Evolutionary conservation across 257 asterid genomes (phyloP), one percentile per base, ranked within the genome.

Genomic region (Nemophila menziesii): DNA sequence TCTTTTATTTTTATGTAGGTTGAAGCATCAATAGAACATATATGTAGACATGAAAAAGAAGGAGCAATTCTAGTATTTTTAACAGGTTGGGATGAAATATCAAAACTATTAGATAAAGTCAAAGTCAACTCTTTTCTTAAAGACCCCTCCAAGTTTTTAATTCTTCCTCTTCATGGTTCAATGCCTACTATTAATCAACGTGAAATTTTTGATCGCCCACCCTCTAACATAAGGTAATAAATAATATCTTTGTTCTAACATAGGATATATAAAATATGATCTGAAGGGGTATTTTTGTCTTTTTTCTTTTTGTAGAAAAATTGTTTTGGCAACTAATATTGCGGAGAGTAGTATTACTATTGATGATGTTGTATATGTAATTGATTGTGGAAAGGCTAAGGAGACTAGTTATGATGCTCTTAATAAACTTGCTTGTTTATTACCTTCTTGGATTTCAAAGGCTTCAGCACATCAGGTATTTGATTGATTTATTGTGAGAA

Each of bases 331-430:
- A 16, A 89, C 98, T 54, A 89, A 89, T 52, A 84, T 89, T 54
- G 98, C 98, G 5, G 98, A 89, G 80, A 89, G 95, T 49, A 89
- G 98, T 61, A 89, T 89, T 52, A 89, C 98, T 48, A 84, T 89
- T 59, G 95, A 89, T 57, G 98, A 89, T 56, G 98, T 89, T 17
- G 95, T 89, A 24, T 89, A 76, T 53, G 98, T 84, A 52, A 56
- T 89, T 27, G 98, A 89, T 75, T 78, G 94, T 62, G 98, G 98
- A 38, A 89, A 84, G 86, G 93, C 95, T 14, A 89, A 89, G 71
- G 98, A 89, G 67, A 89, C 90, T 1, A 89, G 94, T 68, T 89
- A 89, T 61, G 95, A 84, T 72, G 98, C 98, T 67, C 93, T 84
- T 22, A 89, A 89, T 71, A 84, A 89, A 69, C 65, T 89, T 56